phyloP scores from a whole-genome alignment of 2,329 filamentous ascomycete species.

The Coccinonectria pachysandricola region DNA sequence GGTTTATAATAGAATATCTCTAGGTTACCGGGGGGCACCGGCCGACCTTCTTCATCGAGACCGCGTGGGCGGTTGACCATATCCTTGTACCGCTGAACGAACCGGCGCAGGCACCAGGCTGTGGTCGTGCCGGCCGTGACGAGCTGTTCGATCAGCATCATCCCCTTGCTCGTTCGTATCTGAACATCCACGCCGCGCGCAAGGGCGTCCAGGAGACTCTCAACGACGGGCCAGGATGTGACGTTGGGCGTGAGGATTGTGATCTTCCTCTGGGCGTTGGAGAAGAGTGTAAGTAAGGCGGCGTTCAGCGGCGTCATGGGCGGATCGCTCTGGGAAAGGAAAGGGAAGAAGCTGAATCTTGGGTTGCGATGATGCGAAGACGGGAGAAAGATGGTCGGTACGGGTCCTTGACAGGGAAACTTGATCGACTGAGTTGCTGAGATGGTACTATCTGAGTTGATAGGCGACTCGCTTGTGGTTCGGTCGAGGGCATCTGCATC shows the following conservation, averaged over 20 bases:
- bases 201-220: constrained; percentile 51
- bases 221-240: constrained; percentile 55
- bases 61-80: constrained; percentile 10
- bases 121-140: constrained; percentile 69
- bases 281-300: constrained; percentile 51
- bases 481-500: constrained; percentile 1
- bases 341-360: constrained; percentile 48
- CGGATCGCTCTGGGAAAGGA: constrained; percentile 35
- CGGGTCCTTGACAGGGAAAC: constrained; percentile 14
- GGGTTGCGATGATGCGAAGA: constrained; percentile 64
- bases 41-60: constrained; percentile 32
- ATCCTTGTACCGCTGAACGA: constrained; percentile 45
- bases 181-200: constrained; percentile 56
- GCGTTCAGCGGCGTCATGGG: constrained; percentile 59
- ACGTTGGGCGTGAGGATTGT: constrained; percentile 71
- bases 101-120: constrained; percentile 46
- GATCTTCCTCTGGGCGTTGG: constrained; percentile 46
- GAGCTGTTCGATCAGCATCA: constrained; percentile 76
- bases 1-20: constrained; percentile 48
- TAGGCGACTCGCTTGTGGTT: constrained; percentile 4
- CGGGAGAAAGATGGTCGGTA: constrained; percentile 56
- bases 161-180: constrained; percentile 54
- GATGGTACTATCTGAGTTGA: constrained; percentile 6
- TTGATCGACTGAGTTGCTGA: constrained; percentile 23
- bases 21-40: constrained; percentile 35